A percentile compares a stretch with the other conserved stretches of the same genome.
Evolutionary conservation across 2,329 filamentous ascomycete species (phyloP).

Genomic region (Colletotrichum gigasporum): DNA sequence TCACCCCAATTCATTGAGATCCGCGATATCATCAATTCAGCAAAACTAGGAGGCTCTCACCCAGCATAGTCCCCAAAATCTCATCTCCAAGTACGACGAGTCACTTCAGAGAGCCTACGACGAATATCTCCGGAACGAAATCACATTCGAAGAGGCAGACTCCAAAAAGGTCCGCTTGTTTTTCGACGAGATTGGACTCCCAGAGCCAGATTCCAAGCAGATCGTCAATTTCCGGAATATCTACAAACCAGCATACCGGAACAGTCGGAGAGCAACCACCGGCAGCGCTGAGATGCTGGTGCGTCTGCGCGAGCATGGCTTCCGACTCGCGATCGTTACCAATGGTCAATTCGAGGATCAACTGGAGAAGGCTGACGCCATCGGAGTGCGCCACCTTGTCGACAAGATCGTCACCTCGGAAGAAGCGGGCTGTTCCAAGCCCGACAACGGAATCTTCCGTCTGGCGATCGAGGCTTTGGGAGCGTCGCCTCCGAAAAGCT

Average conservation of each 20-base stretch:
- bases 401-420: slow-evolving; percentile 11
- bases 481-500: background rate
- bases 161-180: background rate
- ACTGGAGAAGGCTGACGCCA: background rate
- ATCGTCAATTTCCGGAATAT: background rate
- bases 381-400: slow-evolving; percentile 3
- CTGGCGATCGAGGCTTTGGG: background rate
- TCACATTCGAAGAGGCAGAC: background rate
- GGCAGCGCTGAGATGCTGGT: background rate
- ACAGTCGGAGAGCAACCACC: background rate
- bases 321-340: background rate
- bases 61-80: background rate
- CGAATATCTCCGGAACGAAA: background rate
- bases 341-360: slow-evolving; percentile 9
- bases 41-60: background rate
- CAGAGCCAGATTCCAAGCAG: background rate
- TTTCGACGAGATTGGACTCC: background rate
- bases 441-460: background rate
- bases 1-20: background rate
- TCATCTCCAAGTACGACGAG: background rate
- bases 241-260: background rate
- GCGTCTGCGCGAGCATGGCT: background rate
- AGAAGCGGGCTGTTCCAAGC: slow-evolving; percentile 3
- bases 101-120: slow-evolving; percentile 3
- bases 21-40: background rate